phyloP scores from a whole-genome alignment of 345 rosid species.

The Eucalyptus curtisii region DNA sequence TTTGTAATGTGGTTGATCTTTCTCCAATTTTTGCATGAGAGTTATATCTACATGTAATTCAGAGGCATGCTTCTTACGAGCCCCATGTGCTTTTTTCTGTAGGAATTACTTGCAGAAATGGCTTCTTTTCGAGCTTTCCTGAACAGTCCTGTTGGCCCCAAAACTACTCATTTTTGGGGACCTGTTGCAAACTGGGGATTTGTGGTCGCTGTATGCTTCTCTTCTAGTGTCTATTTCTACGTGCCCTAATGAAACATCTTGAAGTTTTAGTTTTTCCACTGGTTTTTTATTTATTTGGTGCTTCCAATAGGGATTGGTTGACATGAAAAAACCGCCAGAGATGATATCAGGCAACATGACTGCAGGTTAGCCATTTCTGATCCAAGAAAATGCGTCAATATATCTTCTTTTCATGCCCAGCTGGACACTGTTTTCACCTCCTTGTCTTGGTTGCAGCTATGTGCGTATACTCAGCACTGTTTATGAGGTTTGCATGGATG shows the following conservation, averaged over 20 bases:
- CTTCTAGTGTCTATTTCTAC: background rate
- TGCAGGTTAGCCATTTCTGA: background rate
- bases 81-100: background rate
- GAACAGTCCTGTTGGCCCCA: conserved; percentile 85
- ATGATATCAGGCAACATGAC: conserved; percentile 53
- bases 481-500: background rate
- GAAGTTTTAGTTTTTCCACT: background rate
- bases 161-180: conserved; percentile 88
- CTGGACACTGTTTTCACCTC: background rate
- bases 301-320: conserved; percentile 61
- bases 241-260: background rate
- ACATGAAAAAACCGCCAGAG: conserved; percentile 87
- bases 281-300: background rate
- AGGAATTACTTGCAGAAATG: conserved; percentile 10
- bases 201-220: conserved; percentile 54
- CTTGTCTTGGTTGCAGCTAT: background rate
- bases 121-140: conserved; percentile 61
- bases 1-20: background rate
- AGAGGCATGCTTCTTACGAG: background rate
- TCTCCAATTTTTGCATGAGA: background rate
- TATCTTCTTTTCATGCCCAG: background rate
- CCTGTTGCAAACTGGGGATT: conserved; percentile 91
- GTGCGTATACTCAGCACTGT: background rate
- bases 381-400: background rate
- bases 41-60: background rate